Percentiles rank a stretch among this genome's conserved stretches.
Conservation (phyloP, 805 yeast species). For the Jamesozyma jinghongensis region DNA sequence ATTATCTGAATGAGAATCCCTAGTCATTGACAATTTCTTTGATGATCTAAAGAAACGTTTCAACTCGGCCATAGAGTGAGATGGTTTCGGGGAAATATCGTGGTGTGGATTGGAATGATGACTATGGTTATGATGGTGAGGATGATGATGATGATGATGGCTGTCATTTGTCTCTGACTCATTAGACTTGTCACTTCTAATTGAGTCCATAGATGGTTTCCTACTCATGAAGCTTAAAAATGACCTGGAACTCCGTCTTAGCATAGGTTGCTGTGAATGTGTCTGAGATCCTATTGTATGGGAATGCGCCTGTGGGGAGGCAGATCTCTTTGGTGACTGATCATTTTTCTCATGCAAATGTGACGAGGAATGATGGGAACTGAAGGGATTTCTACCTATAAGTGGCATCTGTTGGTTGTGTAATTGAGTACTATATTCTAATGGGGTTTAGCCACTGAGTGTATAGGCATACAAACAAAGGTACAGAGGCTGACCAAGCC, state of each 20-base stretch:
- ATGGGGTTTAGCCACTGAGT: too few relatives aligned
- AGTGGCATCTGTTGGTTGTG: conserved; percentile 28
- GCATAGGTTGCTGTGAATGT: conserved; percentile 6
- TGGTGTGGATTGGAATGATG: neutral
- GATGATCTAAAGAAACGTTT: conserved; percentile 62
- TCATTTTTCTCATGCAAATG: conserved; percentile 3
- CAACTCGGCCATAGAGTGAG: conserved; percentile 56
- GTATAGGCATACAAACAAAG: too few relatives aligned
- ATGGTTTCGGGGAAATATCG: conserved; percentile 17
- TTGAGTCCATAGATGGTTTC: conserved; percentile 26
- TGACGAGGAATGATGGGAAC: conserved; percentile 4
- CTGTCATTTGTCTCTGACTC: conserved; percentile 5
- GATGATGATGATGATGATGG: conserved; percentile 1
- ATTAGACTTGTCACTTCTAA: conserved; percentile 24
- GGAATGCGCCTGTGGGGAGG: neutral
- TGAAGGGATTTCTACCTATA: conserved; percentile 26
- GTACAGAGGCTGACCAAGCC: too few relatives aligned
- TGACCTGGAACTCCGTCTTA: conserved; percentile 21
- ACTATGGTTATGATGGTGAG: conserved; percentile 1
- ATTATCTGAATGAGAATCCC: conserved; percentile 1
- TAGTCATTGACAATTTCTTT: conserved; percentile 10
- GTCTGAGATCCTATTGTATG: neutral
- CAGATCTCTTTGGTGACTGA: neutral
- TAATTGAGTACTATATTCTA: too few relatives aligned
- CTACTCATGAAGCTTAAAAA: conserved; percentile 26